Conservation (phyloP, 2,329 filamentous ascomycete species). For the Fusarium torreyae region DNA sequence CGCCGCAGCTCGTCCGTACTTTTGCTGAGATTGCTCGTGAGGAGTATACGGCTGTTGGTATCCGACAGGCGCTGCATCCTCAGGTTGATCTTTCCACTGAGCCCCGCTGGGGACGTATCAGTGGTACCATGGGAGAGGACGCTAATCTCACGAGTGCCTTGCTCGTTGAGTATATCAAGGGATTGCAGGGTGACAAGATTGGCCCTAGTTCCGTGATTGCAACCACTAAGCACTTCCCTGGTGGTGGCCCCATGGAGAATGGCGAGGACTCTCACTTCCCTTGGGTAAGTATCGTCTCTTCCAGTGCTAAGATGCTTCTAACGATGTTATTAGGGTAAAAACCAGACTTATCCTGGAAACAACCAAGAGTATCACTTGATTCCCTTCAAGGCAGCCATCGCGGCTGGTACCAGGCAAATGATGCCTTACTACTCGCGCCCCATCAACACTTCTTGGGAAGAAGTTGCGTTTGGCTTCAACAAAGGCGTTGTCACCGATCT, state of each 20-base stretch:
- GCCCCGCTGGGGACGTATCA: slow-evolving; percentile 64
- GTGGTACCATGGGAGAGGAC: slow-evolving; percentile 64
- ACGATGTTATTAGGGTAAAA: slow-evolving; percentile 59
- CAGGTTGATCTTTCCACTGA: slow-evolving; percentile 68
- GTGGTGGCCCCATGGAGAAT: slow-evolving; percentile 63
- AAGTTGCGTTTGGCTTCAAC: slow-evolving; percentile 67
- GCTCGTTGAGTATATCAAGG: slow-evolving; percentile 62
- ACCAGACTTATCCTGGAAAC: slow-evolving; percentile 64
- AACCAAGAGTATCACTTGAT: slow-evolving; percentile 66
- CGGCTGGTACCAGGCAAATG: slow-evolving; percentile 64
- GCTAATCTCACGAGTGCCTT: slow-evolving; percentile 58
- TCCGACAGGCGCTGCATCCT: slow-evolving; percentile 64
- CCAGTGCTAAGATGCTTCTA: slow-evolving; percentile 35
- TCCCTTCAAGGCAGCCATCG: slow-evolving; percentile 66
- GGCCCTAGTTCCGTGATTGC: slow-evolving; percentile 62
- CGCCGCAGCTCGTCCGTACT: slow-evolving; percentile 58
- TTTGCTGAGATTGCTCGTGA: slow-evolving; percentile 66
- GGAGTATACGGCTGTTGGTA: slow-evolving; percentile 61
- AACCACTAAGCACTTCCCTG: slow-evolving; percentile 69
- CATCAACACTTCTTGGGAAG: slow-evolving; percentile 62
- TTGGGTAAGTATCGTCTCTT: slow-evolving; percentile 40
- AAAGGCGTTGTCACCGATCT: slow-evolving; percentile 66
- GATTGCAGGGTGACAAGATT: slow-evolving; percentile 62
- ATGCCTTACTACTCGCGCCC: slow-evolving; percentile 68
- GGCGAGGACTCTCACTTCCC: slow-evolving; percentile 68